Conservation (phyloP, 2,329 filamentous ascomycete species). For the Colletotrichum nymphaeae region DNA sequence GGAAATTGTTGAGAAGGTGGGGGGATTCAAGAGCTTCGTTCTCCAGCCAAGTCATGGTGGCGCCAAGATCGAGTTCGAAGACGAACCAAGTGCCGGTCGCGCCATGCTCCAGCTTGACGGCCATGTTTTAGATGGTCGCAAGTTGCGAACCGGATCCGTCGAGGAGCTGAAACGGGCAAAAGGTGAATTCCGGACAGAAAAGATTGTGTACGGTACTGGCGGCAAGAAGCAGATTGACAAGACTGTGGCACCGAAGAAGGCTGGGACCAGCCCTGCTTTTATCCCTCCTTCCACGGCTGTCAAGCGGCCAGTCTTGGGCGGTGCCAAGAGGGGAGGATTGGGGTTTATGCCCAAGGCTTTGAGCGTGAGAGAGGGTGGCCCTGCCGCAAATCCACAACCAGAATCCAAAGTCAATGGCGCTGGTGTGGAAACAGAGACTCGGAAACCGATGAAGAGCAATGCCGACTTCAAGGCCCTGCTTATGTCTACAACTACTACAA, state of each 20-base stretch:
- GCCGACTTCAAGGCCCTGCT: constrained; percentile 69
- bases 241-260: constrained; percentile 42
- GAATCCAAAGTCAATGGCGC: constrained; percentile 42
- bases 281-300: constrained; percentile 58
- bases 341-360: constrained; percentile 52
- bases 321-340: constrained; percentile 55
- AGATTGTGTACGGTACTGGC: constrained; percentile 50
- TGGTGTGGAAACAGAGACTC: constrained; percentile 36
- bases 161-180: constrained; percentile 66
- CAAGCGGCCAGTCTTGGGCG: constrained; percentile 55
- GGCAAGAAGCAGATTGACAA: constrained; percentile 39
- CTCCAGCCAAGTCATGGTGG: constrained; percentile 86
- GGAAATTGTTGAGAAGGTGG: constrained; percentile 76
- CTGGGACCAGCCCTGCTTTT: constrained; percentile 42
- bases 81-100: constrained; percentile 77
- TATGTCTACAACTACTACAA: constrained; percentile 38
- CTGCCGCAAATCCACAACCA: constrained; percentile 2
- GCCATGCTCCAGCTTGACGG: constrained; percentile 72
- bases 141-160: constrained; percentile 64
- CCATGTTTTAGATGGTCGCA: constrained; percentile 64
- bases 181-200: constrained; percentile 55
- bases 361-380: constrained; percentile 25
- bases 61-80: constrained; percentile 85
- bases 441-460: constrained; percentile 60
- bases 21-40: constrained; percentile 78